A percentile compares a stretch with the other conserved stretches of the same genome.
Evolutionary conservation across 2,329 filamentous ascomycete species (phyloP).

Genomic region (Fusarium austroafricanum): DNA sequence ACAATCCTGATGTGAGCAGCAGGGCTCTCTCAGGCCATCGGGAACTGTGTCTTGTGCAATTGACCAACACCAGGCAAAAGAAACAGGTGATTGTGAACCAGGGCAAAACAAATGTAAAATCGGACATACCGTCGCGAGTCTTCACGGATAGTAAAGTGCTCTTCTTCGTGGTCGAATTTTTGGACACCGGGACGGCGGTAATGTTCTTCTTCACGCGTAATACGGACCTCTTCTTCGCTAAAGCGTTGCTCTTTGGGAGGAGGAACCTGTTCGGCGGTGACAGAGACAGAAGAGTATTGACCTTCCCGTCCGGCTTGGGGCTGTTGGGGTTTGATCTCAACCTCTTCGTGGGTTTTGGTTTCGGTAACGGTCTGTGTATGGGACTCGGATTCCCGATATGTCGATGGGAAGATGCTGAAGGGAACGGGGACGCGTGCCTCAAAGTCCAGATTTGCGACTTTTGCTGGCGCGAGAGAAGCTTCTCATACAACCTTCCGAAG

Average conservation of each 20-base stretch:
- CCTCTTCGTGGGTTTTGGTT: slow-evolving; percentile 84
- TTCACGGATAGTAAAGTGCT: slow-evolving; percentile 55
- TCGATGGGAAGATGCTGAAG: slow-evolving; percentile 99
- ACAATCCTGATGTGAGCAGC: not conserved
- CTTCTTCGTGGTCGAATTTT: slow-evolving; percentile 46
- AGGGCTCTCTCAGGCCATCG: slow-evolving; percentile 4
- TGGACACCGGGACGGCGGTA: slow-evolving; percentile 77
- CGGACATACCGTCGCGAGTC: slow-evolving; percentile 63
- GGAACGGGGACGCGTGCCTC: slow-evolving; percentile 98
- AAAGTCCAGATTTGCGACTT: slow-evolving; percentile 99
- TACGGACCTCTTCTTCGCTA: slow-evolving; percentile 86
- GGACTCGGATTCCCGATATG: slow-evolving; percentile 76
- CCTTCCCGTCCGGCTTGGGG: slow-evolving; percentile 98
- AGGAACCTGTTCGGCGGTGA: slow-evolving; percentile 68
- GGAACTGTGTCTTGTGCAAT: not conserved
- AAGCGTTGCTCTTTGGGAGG: slow-evolving; percentile 71
- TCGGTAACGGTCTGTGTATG: slow-evolving; percentile 66
- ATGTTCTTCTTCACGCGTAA: slow-evolving; percentile 82
- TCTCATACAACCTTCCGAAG: slow-evolving; percentile 71
- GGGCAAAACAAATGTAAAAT: slow-evolving; percentile 16
- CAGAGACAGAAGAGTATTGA: slow-evolving; percentile 82
- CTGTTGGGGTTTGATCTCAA: slow-evolving; percentile 80
- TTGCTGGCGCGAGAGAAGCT: slow-evolving; percentile 73
- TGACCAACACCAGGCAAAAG: not conserved
- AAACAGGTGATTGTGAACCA: not conserved